A percentile compares a stretch with the other conserved stretches of the same genome.
Evolutionary conservation across 1,284 basidiomycete genomes (phyloP).

Genomic region (Agroathelia rolfsii): DNA sequence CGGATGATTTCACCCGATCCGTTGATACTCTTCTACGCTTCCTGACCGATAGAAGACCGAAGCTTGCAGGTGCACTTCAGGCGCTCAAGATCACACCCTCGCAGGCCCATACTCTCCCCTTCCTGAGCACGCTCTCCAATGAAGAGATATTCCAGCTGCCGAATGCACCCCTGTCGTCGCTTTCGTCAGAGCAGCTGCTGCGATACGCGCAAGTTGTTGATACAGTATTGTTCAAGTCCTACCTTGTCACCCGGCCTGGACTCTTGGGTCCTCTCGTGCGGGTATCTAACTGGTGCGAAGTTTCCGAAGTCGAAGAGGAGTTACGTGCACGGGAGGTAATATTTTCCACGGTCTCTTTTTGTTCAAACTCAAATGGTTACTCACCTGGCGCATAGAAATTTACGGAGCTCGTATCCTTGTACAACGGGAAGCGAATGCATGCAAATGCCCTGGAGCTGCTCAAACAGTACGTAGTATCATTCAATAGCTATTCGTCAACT

Average conservation of each 20-base stretch:
- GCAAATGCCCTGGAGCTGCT: constrained; percentile 78
- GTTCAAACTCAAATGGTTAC: constrained; percentile 7
- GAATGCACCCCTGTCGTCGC: constrained; percentile 53
- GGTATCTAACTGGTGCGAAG: constrained; percentile 94
- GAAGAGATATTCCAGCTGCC: constrained; percentile 73
- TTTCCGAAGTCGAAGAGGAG: constrained; percentile 88
- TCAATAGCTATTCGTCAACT: too few relatives aligned
- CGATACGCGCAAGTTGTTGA: constrained; percentile 90
- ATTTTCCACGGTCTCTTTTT: constrained; percentile 1
- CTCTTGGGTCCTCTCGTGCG: constrained; percentile 85
- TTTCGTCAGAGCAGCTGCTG: constrained; percentile 74
- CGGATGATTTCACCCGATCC: constrained; percentile 54
- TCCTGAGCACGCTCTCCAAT: constrained; percentile 56
- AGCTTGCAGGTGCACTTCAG: constrained; percentile 68
- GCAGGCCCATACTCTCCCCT: constrained; percentile 50
- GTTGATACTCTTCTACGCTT: constrained; percentile 63
- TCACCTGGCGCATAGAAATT: constrained; percentile 70
- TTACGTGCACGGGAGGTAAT: constrained; percentile 69
- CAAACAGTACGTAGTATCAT: constrained; percentile 47
- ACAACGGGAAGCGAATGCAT: constrained; percentile 95
- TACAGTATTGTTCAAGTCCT: constrained; percentile 92
- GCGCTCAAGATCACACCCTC: constrained; percentile 63
- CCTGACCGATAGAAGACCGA: constrained; percentile 79
- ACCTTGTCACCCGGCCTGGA: constrained; percentile 75
- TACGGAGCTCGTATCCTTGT: constrained; percentile 84